A percentile compares a stretch with the other conserved stretches of the same genome.
phyloP scores from a whole-genome alignment of 2,329 filamentous ascomycete species.

The Aspergillus pseudoglaucus region DNA sequence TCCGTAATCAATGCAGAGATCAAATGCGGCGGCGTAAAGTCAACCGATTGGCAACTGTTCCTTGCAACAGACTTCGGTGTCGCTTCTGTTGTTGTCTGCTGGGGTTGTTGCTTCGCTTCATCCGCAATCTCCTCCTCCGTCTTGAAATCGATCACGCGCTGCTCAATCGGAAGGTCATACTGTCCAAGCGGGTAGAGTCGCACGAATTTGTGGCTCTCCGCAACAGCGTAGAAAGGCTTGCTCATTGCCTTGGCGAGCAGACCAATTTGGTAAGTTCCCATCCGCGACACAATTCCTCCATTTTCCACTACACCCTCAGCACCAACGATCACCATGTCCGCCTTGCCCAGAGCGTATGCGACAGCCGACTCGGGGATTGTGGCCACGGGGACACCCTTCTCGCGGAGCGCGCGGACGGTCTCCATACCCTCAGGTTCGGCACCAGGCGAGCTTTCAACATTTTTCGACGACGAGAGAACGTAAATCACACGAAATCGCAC shows the following conservation, averaged over 20 bases:
- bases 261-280: conserved; percentile 83
- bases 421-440: conserved; percentile 57
- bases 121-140: conserved; percentile 46
- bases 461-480: conserved; percentile 44
- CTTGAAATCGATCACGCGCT: conserved; percentile 69
- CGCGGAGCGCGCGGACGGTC: conserved; percentile 65
- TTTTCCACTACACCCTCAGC: conserved; percentile 87
- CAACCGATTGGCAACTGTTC: conserved; percentile 34
- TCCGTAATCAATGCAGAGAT: conserved; percentile 62
- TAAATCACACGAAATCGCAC: conserved; percentile 81
- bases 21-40: conserved; percentile 52
- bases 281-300: conserved; percentile 80
- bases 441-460: conserved; percentile 17
- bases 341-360: conserved; percentile 70
- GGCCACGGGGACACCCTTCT: conserved; percentile 72
- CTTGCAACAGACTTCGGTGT: conserved; percentile 13
- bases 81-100: conserved; percentile 16
- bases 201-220: conserved; percentile 95
- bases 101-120: conserved; percentile 40
- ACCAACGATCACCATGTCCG: conserved; percentile 62
- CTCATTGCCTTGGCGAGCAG: conserved; percentile 66
- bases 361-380: conserved; percentile 70
- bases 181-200: conserved; percentile 77
- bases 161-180: conserved; percentile 71
- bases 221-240: conserved; percentile 82